Evolutionary conservation across 495 filamentous ascomycete species (phyloP).

Genomic region (Baudoinia panamericana): DNA sequence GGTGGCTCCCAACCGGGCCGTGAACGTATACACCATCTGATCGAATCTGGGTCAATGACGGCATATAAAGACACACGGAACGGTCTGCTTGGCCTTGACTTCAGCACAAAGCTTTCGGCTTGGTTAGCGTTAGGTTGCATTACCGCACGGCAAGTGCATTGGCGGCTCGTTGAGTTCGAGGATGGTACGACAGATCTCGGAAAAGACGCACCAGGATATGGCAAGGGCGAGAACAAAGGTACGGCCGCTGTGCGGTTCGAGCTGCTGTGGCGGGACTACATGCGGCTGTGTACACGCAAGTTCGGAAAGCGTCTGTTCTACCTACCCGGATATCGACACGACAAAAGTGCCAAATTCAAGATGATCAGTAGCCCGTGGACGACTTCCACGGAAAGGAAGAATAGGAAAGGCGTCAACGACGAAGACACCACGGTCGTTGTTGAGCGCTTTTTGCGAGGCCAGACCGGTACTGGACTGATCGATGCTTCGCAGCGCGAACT

Average conservation of each 20-base stretch:
- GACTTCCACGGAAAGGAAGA: conserved; percentile 20
- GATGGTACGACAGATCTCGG: conserved; percentile 32
- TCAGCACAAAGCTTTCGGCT: conserved; percentile 56
- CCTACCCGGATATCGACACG: conserved; percentile 44
- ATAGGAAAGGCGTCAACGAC: conserved; percentile 23
- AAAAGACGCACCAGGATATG: conserved; percentile 37
- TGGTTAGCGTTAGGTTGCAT: conserved; percentile 56
- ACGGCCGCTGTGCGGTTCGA: conserved; percentile 54
- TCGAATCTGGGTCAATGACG: conserved; percentile 42
- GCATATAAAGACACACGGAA: conserved; percentile 56
- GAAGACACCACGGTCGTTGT: conserved; percentile 24
- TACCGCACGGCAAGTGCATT: conserved; percentile 53
- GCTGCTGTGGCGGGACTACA: conserved; percentile 64
- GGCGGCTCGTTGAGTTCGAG: conserved; percentile 48
- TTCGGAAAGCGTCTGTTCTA: conserved; percentile 47
- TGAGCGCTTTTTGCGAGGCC: conserved; percentile 44
- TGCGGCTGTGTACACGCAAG: conserved; percentile 54
- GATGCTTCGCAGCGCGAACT: conserved; percentile 59
- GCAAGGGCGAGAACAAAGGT: conserved; percentile 54
- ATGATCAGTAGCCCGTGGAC: conserved; percentile 13
- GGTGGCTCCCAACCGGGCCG: conserved; percentile 50
- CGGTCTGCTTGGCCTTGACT: conserved; percentile 51
- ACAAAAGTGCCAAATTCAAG: conserved; percentile 22
- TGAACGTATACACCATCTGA: conserved; percentile 42
- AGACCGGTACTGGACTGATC: conserved; percentile 55